Evolutionary conservation across 1,284 basidiomycete species (phyloP).

Genomic region (Athelia sp.): DNA sequence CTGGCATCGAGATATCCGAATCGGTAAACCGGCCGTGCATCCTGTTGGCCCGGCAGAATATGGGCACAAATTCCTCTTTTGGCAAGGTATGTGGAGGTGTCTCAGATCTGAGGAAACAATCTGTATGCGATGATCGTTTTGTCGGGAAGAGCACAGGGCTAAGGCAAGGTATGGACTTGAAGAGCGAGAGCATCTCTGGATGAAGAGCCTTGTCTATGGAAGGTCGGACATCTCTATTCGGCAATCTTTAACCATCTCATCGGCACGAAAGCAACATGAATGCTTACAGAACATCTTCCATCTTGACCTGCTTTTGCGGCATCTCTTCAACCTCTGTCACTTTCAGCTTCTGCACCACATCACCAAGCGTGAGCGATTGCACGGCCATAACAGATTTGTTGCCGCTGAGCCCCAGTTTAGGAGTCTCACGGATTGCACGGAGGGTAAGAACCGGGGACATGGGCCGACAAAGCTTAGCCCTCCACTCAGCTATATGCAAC

Average conservation of each 20-base stretch:
- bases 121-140: conserved; percentile 13
- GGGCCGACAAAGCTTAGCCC: conserved; percentile 22
- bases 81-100: conserved; percentile 26
- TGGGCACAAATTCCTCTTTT: conserved; percentile 30
- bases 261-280: too few species aligned
- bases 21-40: too few species aligned
- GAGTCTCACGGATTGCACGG: conserved; percentile 33
- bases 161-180: conserved; percentile 10
- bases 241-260: too few species aligned
- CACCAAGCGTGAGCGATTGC: conserved; percentile 15
- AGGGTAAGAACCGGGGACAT: conserved; percentile 36
- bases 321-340: conserved; percentile 17
- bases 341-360: conserved; percentile 14
- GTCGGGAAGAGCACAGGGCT: too few species aligned
- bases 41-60: conserved; percentile 55
- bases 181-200: conserved; percentile 11
- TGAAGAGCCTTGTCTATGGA: conserved; percentile 23
- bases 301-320: conserved; percentile 17
- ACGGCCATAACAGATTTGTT: conserved; percentile 17
- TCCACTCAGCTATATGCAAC: conserved; percentile 16
- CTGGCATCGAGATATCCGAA: background rate
- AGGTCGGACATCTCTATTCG: conserved; percentile 27
- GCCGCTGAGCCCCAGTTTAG: conserved; percentile 19
- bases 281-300: conserved; percentile 28
- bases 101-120: conserved; percentile 27